Evolutionary conservation across 2,329 filamentous ascomycete species (phyloP).

Genomic region (Alternaria angustiovoidea): DNA sequence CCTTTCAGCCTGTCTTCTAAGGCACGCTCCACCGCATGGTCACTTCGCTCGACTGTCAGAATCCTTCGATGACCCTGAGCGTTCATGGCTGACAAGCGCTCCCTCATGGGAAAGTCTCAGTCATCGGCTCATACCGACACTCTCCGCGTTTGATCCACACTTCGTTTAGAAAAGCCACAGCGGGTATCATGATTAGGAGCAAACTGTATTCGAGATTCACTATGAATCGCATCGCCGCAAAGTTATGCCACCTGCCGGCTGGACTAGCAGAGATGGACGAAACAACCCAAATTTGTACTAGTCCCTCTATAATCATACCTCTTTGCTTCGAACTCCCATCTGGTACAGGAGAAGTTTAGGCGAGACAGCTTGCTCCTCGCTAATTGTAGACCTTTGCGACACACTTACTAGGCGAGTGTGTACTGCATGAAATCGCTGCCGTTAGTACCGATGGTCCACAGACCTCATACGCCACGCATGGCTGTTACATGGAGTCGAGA

Average conservation of each 20-base stretch:
- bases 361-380: conserved; percentile 28
- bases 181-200: conserved; percentile 14
- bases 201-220: conserved; percentile 33
- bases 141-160: conserved; percentile 16
- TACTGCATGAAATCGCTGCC: conserved; percentile 33
- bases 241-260: conserved; percentile 33
- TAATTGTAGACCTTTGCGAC: conserved; percentile 28
- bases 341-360: conserved; percentile 32
- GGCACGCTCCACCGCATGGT: conserved; percentile 27
- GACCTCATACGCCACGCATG: conserved; percentile 44
- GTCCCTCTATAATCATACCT: conserved; percentile 27
- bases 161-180: conserved; percentile 21
- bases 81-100: conserved; percentile 10
- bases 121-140: conserved; percentile 21
- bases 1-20: conserved; percentile 28
- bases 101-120: conserved; percentile 25
- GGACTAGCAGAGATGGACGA: conserved; percentile 38
- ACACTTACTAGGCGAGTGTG: conserved; percentile 22
- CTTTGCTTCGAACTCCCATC: conserved; percentile 25
- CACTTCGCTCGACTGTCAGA: conserved; percentile 22
- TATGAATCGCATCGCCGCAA: conserved; percentile 22
- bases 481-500: conserved; percentile 27
- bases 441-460: conserved; percentile 36
- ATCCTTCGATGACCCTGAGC: conserved; percentile 16
- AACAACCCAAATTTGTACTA: conserved; percentile 34